These are phyloP conservation scores for Bipolaris bicolor DNA, from an alignment of 2,329 filamentous ascomycete species.

Conservation along the genomic window DNA sequence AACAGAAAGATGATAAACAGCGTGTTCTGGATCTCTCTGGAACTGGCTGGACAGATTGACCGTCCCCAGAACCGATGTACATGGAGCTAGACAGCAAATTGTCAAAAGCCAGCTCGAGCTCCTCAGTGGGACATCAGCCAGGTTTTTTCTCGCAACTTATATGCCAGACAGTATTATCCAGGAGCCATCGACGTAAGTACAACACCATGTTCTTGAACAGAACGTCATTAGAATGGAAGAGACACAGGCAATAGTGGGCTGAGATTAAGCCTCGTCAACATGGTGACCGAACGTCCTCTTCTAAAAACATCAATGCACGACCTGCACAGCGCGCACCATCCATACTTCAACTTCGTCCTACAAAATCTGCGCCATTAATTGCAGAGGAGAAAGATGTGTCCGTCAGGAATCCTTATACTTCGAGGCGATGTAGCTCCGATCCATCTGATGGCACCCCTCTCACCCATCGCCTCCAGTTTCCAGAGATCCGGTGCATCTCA, in stretches of 20 bases:
- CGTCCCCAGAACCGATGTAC: background rate
- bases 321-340: conserved; percentile 20
- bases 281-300: background rate
- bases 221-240: conserved; percentile 1
- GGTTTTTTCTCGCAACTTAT: conserved; percentile 19
- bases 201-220: conserved; percentile 10
- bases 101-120: conserved; percentile 11
- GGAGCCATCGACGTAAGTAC: conserved; percentile 10
- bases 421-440: conserved; percentile 17
- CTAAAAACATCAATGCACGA: background rate
- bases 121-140: conserved; percentile 3
- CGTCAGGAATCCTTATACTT: background rate
- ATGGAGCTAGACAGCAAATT: conserved; percentile 3
- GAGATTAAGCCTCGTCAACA: background rate
- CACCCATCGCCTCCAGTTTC: conserved; percentile 14
- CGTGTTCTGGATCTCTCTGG: background rate
- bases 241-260: background rate
- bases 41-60: conserved; percentile 10
- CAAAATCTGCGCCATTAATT: conserved; percentile 13
- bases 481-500: conserved; percentile 11
- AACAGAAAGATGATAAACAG: background rate
- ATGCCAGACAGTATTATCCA: conserved; percentile 17
- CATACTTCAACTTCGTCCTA: conserved; percentile 13
- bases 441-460: conserved; percentile 20
- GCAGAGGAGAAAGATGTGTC: background rate